These are phyloP conservation scores for Cordyceps militaris DNA, from an alignment of 2,329 filamentous ascomycete species.

Conservation along the genomic window DNA sequence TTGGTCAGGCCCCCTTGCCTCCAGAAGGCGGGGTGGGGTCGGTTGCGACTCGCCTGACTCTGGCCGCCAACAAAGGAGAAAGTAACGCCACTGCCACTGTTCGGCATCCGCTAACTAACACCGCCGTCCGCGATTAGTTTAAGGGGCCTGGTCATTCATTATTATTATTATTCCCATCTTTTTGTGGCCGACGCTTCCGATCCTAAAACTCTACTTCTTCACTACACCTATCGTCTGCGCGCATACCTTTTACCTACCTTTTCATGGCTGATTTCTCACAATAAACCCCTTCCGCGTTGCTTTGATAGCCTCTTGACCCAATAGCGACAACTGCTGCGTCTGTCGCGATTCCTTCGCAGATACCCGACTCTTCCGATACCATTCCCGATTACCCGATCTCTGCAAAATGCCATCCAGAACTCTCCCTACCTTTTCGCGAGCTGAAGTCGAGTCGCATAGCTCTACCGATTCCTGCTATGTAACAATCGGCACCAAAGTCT, in stretches of 20 bases:
- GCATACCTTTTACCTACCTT: neutral
- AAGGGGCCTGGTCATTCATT: slow-evolving; percentile 1
- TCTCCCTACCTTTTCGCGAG: slow-evolving; percentile 73
- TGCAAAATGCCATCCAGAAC: slow-evolving; percentile 66
- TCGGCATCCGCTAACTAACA: slow-evolving; percentile 7
- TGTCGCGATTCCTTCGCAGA: neutral
- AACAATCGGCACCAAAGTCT: slow-evolving; percentile 81
- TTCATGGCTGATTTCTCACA: neutral
- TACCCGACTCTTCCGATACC: slow-evolving; percentile 1
- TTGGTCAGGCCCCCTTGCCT: neutral
- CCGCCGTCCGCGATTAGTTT: neutral
- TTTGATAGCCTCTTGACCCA: neutral
- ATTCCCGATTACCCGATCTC: neutral
- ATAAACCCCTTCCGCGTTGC: neutral
- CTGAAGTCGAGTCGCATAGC: slow-evolving; percentile 77
- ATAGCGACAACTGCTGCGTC: neutral
- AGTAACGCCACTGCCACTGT: slow-evolving; percentile 6
- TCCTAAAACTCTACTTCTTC: slow-evolving; percentile 2
- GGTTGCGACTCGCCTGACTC: slow-evolving; percentile 8
- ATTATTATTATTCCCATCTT: neutral
- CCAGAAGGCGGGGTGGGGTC: neutral
- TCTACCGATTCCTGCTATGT: slow-evolving; percentile 84
- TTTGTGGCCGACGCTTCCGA: neutral
- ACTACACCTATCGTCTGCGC: neutral
- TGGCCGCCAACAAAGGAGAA: neutral